Percentiles rank a stretch among this genome's conserved stretches.
These are phyloP conservation scores for Leishmania tarentolae DNA, from an alignment of 208 protist species.

Conservation along the genomic window DNA sequence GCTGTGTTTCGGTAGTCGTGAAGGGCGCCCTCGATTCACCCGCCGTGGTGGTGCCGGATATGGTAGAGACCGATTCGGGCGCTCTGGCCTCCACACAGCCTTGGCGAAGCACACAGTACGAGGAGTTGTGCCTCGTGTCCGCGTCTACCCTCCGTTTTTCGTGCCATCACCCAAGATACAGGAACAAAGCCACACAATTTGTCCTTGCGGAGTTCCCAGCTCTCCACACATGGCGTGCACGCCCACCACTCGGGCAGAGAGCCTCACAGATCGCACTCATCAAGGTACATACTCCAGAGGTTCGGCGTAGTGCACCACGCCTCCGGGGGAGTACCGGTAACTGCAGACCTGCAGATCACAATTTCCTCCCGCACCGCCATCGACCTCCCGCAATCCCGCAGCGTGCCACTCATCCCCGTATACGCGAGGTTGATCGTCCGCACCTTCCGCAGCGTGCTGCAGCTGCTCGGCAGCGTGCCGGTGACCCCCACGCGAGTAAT, in stretches of 20 bases:
- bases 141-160: neutral
- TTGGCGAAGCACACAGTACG: too few species aligned
- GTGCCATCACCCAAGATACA: neutral
- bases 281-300: neutral
- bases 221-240: neutral
- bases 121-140: neutral
- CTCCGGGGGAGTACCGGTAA: neutral
- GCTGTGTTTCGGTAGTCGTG: too few species aligned
- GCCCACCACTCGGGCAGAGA: neutral
- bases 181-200: neutral
- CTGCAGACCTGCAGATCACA: neutral
- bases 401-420: constrained; percentile 1
- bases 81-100: too few species aligned
- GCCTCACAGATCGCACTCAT: neutral
- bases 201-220: neutral
- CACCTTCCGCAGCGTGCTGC: neutral
- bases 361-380: neutral
- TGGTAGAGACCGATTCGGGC: too few species aligned
- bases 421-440: neutral
- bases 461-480: constrained; percentile 10
- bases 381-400: too few species aligned
- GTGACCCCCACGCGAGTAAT: too few species aligned
- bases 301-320: neutral
- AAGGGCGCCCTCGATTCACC: too few species aligned
- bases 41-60: too few species aligned